These are phyloP conservation scores for Bremia lactucae DNA, from an alignment of 352 stramenopile species.

Conservation along the genomic window DNA sequence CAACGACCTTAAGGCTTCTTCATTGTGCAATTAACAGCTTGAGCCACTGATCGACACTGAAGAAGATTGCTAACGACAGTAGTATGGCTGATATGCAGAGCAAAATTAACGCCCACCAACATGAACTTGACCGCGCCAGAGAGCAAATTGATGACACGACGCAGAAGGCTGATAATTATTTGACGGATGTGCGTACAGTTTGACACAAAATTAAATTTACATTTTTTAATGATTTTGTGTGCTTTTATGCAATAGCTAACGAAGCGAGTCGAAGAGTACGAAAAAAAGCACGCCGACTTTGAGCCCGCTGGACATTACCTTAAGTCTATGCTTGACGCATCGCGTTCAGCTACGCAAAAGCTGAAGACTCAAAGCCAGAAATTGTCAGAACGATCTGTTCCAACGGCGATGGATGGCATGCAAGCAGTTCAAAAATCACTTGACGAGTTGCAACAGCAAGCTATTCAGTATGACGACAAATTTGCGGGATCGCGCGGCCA, in stretches of 20 bases:
- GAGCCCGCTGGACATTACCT: slow-evolving; percentile 41
- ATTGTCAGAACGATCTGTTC: slow-evolving; percentile 32
- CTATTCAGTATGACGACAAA: slow-evolving; percentile 47
- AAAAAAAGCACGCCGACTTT: slow-evolving; percentile 32
- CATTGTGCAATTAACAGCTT: slow-evolving; percentile 22
- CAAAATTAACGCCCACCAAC: slow-evolving; percentile 31
- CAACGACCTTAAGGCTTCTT: background rate
- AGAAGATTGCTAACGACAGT: slow-evolving; percentile 2
- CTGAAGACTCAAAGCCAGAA: slow-evolving; percentile 27
- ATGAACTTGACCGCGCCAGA: slow-evolving; percentile 36
- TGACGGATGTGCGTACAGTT: slow-evolving; percentile 23
- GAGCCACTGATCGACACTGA: slow-evolving; percentile 6
- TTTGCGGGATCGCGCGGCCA: slow-evolving; percentile 24
- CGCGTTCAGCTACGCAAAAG: slow-evolving; percentile 24
- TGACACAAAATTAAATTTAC: background rate
- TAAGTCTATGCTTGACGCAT: slow-evolving; percentile 22
- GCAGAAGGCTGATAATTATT: slow-evolving; percentile 43
- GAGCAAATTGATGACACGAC: slow-evolving; percentile 39
- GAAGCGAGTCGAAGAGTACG: slow-evolving; percentile 43
- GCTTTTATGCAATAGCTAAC: slow-evolving; percentile 25
- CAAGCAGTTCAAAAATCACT: slow-evolving; percentile 31
- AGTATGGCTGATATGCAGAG: slow-evolving; percentile 17
- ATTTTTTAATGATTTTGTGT: background rate
- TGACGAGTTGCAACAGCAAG: slow-evolving; percentile 26
- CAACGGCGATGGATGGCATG: slow-evolving; percentile 36